Conservation (phyloP, 2,329 filamentous ascomycete genomes). For the Chaetomiaceae sp. region DNA sequence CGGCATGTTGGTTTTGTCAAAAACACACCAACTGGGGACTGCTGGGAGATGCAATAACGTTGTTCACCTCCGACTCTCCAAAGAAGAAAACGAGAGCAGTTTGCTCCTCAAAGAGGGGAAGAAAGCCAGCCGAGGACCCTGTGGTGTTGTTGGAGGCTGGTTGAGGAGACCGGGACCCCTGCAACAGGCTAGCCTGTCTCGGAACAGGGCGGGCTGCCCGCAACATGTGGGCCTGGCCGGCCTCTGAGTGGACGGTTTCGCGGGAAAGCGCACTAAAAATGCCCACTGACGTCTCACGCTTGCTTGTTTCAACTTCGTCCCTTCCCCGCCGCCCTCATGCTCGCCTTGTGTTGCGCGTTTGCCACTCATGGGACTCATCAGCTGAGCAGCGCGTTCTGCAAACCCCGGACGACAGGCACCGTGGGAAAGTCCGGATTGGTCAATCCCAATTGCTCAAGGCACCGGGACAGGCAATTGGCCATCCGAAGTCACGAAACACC, state of each 20-base stretch:
- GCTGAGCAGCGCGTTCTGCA: background rate
- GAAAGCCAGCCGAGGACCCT: background rate
- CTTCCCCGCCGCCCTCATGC: constrained; percentile 3
- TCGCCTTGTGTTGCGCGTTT: background rate
- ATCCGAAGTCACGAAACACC: no score
- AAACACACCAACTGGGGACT: no score
- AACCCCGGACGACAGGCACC: no score
- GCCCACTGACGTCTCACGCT: background rate
- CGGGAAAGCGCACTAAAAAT: background rate
- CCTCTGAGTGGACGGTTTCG: background rate
- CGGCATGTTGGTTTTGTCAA: constrained; percentile 25
- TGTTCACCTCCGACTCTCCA: no score
- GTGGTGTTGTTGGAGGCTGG: constrained; percentile 2
- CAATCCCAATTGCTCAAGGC: background rate
- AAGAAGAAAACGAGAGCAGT: no score
- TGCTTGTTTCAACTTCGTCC: constrained; percentile 9
- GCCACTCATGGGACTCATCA: background rate
- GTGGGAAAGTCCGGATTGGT: background rate
- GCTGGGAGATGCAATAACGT: no score
- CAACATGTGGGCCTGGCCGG: background rate
- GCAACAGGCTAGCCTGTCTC: background rate
- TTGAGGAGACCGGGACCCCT: no score
- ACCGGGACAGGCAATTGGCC: no score
- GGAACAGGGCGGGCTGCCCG: constrained; percentile 4
- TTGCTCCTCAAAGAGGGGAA: constrained; percentile 15